Base-by-base conservation (phyloP, 371 early-diverging fungal genomes). In the Mucor mucedo region DNA sequence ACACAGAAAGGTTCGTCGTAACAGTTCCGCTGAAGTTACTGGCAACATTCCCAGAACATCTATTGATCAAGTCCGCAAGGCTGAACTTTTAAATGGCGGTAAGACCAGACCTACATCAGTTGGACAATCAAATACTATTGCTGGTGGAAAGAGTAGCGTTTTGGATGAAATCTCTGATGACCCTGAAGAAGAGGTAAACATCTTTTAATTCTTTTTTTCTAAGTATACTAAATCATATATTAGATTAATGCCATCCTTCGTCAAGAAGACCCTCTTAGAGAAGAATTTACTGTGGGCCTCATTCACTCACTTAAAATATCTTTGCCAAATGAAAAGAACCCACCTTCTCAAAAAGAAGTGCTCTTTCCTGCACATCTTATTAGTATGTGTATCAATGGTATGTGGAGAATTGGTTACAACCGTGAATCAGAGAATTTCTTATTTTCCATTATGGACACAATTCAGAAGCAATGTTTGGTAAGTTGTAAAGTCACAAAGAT, bases 311-410 rank as follows among this genome's bases (percentile, higher is more conserved):
- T 96, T 35, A 90, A 91, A 65, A 90, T 95, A 60, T 97, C 97
- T 11, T 73, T 95, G 35, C 96, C 95, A 28, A 91, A 87, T 70
- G 77, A 92, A 21, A 91, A 93, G 53, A 88, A 90, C 30, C 87
- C 91, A 53, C 93, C 92, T 16, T 85, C 87, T 42, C 72, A 84
- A 63, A 92, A 93, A 59, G 97, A 97, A 68, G 85, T 97, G 52
- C 82, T 97, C 72, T 95, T 95, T 88, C 96, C 96, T 0, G 93
- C 98, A 4, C 95, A 95, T 68, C 71, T 95, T 70, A 94, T 97
- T 58, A 93, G 92, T 30, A 72, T 91, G 71, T 83, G 89, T 74
- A 86, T 93, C 14, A 88, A 85, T 21, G 92, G 94, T 73, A 88
- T 95, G 90, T 89, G 94, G 86, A 87, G 87, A 70, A 83, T 87